Base-by-base conservation (phyloP, 768 basidiomycete species). In the Austroboletus eburneus region DNA sequence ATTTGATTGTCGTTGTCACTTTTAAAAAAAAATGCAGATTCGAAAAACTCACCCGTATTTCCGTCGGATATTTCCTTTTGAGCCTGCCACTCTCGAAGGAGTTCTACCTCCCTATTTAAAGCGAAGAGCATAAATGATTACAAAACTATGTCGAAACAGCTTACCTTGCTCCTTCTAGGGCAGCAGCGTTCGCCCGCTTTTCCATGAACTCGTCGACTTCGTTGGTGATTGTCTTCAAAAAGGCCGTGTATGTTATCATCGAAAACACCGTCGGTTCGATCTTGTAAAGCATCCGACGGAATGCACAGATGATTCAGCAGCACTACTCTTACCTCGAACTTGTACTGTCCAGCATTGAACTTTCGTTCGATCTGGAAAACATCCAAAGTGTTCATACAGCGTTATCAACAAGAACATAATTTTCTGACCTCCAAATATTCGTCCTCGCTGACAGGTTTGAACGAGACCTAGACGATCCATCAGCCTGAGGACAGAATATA, bases 341-440 rank as follows among this genome's bases (percentile, higher is more conserved):
- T 46, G 55, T 81, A 79, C 43, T 65, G 69, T 21, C 80, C 81
- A 0, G 75, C 69, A 52, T 80, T 74, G 45, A 81, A 82, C 27
- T 65, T 62, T 18, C 58, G 70, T 54, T 79, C 77, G 6, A 78
- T 49, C 80, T 81, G 30, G 20, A 42, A 34, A 29, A n/a, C 4
- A 32, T 32, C 9, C 14, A 32, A 14, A 32, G 25, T 27, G 5
- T n/a, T n/a, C n/a, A n/a, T n/a, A n/a, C n/a, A n/a, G n/a, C n/a
- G n/a, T n/a, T n/a, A n/a, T n/a, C n/a, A n/a, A n/a, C n/a, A n/a
- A n/a, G n/a, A n/a, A n/a, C n/a, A n/a, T n/a, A n/a, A n/a, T n/a
- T n/a, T n/a, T n/a, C 35, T 25, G 18, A 79, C 80, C 65, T 79
- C 59, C 0, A 72, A 29, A 48, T 83, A 85, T 20, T 68, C 66